Evolutionary conservation across 139 green algal genomes (phyloP).

Genomic region (Chlorokybus atmophyticus): DNA sequence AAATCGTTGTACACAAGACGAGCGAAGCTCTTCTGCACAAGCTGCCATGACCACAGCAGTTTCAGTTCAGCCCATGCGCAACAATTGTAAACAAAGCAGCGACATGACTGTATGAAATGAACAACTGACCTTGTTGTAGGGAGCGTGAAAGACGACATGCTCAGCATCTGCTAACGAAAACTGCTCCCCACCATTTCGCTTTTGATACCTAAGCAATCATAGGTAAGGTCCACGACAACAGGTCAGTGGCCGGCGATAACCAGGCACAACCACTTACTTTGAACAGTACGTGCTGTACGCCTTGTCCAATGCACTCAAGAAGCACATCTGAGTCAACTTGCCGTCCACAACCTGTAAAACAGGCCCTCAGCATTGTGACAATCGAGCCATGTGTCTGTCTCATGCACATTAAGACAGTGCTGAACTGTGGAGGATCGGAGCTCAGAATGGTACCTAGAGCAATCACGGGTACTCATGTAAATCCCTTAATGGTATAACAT

Average conservation of each 20-base stretch:
- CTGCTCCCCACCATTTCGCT: conserved; percentile 1
- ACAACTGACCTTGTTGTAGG: conserved; percentile 49
- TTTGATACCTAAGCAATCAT: conserved; percentile 12
- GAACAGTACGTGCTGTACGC: conserved; percentile 29
- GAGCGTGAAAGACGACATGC: conserved; percentile 49
- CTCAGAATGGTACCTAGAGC: too few species aligned
- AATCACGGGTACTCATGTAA: too few species aligned
- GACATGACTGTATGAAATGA: too few species aligned
- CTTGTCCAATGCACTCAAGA: conserved; percentile 39
- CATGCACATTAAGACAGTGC: too few species aligned
- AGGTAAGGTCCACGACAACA: too few species aligned
- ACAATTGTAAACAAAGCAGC: too few species aligned
- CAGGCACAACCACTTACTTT: conserved; percentile 18
- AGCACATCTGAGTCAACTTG: conserved; percentile 41
- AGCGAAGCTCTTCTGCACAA: conserved; percentile 56
- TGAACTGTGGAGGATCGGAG: too few species aligned
- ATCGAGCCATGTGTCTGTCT: too few species aligned
- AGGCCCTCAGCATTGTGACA: neutral
- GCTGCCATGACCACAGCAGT: too few species aligned
- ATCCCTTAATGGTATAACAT: too few species aligned
- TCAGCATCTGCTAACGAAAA: conserved; percentile 32
- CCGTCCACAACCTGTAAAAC: conserved; percentile 41
- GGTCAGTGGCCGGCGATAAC: too few species aligned
- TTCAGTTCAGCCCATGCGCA: too few species aligned
- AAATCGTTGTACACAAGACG: conserved; percentile 49